Evolutionary conservation across 2,329 filamentous ascomycete species (phyloP), one percentile per base, ranked within the genome.

Genomic region (Fusarium anguioides): DNA sequence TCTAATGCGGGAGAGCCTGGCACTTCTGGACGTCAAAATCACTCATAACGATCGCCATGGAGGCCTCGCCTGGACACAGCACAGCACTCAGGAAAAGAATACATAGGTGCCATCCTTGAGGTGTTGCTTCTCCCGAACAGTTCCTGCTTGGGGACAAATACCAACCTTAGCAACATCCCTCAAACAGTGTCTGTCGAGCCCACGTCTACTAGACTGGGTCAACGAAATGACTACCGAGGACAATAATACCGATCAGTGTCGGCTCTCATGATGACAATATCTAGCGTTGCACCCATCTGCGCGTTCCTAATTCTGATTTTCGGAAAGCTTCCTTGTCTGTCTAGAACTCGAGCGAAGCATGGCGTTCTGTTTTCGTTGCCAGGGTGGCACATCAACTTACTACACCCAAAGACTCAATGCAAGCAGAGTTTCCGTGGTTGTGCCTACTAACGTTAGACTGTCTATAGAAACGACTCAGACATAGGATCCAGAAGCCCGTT

Each of bases 1-100:
- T 68, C 65, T 51, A 46, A 53, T 59, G 58, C 40, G 45, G 31
- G 40, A 62, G 50, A 36, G 41, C 46, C 18, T 61, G 48, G 20
- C 21, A 12, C 20, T 35, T 48, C 17, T 44, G 48, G n/a, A n/a
- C 21, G 36, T 12, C 26, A 50, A 57, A 66, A 40, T 37, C 23
- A 39, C n/a, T 57, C 50, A 37, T 23, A 41, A 20, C 6, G 24
- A 37, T 37, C 39, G 20, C 46, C n/a, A 24, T 42, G 50, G 50
- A 52, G 44, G 46, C 23, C 29, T 51, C n/a, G 36, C 24, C 17
- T 20, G 8, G 26, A 33, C 27, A 21, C 15, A 37, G 46, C 18
- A 18, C 21, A 56, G 27, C 20, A 23, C 20, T 24, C 27, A 47
- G n/a, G 14, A 17, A 18, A 46, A 48, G 9, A n/a, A 33, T 33